Conservation (phyloP, 2,329 filamentous ascomycete genomes). For the Tympanopsis confertula region DNA sequence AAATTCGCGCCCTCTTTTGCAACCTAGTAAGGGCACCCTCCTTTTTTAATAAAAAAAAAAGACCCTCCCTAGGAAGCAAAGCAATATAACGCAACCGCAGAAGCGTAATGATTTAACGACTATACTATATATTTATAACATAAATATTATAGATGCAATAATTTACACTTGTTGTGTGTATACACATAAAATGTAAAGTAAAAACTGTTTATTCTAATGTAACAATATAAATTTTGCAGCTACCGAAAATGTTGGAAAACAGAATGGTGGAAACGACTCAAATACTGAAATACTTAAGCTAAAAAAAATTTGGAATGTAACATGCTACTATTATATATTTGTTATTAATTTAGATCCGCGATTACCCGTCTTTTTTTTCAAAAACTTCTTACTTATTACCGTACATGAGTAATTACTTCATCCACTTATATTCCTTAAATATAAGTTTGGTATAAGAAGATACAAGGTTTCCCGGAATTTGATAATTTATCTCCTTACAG, state of each 20-base stretch:
- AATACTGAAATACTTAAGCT: not conserved
- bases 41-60: too few species aligned
- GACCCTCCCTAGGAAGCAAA: not conserved
- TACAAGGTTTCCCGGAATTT: not conserved
- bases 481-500: constrained; percentile 1
- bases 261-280: not conserved
- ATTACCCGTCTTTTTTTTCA: not conserved
- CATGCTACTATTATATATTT: constrained; percentile 1
- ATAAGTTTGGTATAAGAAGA: not conserved
- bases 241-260: not conserved
- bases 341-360: constrained; percentile 1
- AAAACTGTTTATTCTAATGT: not conserved
- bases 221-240: not conserved
- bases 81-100: not conserved
- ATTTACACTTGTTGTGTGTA: not conserved
- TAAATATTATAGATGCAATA: not conserved
- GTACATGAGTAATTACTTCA: constrained; percentile 1
- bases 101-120: not conserved
- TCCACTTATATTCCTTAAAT: not conserved
- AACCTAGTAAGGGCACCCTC: not conserved
- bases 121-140: not conserved
- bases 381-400: constrained; percentile 1
- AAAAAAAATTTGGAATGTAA: constrained; percentile 1
- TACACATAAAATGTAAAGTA: not conserved
- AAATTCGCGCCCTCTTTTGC: not conserved